Base-by-base conservation (phyloP, 73 alveolate genomes). In the Halteria grandinella region DNA sequence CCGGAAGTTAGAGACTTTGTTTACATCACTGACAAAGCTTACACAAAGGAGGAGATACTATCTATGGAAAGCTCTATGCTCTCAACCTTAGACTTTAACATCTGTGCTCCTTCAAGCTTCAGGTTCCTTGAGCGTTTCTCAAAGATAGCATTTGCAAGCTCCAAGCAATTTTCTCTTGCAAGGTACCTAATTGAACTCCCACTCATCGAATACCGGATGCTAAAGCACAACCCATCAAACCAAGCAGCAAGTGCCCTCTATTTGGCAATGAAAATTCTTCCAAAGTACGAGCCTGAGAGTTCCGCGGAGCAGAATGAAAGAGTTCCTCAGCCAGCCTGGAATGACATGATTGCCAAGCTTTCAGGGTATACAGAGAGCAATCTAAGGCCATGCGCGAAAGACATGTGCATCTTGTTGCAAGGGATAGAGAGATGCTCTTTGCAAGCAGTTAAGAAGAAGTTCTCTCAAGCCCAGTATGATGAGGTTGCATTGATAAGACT, bases 1-100 rank as follows among this genome's bases (percentile, higher is more conserved):
- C 97, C 97, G 37, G 93, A 79, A 55, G 79, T 91, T 31, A 89
- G 83, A 55, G 97, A 91, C 60, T 88, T 89, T 49, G 94, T 83
- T 0, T 86, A 91, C 50, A 79, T 89, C 0, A 89, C 95, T 28
- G 94, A 91, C 39, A 77, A 84, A 44, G 93, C 96, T 29, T 91
- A 91, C 55, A 75, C 77, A n/a, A 89, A 91, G 29, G 75, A 79
- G 15, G 94, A 91, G 34, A 72, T 91, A 18, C 69, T 88, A 31
- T 86, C 81, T 43, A 72, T 83, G 94, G 99, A 95, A 80, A 52
- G 89, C 12, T 77, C 76, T 43, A 75, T 94, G 70, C 87, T 94
- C 27, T 69, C 48, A 41, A 80, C 69, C 31, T 62, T 88, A 27
- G 85, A 94, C 75, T 94, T 91, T 79, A 88, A 94, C 69, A 59